Evolutionary conservation across 2,329 filamentous ascomycete genomes (phyloP).

Genomic region (Apiospora arundinis): DNA sequence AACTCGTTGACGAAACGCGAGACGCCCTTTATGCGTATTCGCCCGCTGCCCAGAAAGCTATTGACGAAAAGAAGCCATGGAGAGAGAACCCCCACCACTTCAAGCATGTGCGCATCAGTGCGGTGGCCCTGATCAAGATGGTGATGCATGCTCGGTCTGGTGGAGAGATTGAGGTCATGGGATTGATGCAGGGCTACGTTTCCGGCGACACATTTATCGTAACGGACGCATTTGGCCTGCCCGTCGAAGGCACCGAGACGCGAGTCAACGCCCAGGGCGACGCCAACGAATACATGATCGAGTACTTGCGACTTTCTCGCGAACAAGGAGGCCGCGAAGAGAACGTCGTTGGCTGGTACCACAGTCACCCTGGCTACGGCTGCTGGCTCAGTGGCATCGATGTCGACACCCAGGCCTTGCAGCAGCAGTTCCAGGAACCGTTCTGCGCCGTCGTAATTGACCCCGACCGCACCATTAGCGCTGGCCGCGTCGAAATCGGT

Average conservation of each 20-base stretch:
- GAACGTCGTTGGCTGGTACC: slow-evolving; percentile 98
- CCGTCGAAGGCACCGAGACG: slow-evolving; percentile 98
- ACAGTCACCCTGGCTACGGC: slow-evolving; percentile 95
- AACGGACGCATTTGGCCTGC: slow-evolving; percentile 90
- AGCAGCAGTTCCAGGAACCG: slow-evolving; percentile 86
- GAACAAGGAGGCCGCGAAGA: slow-evolving; percentile 77
- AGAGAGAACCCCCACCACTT: slow-evolving; percentile 81
- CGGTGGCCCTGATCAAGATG: slow-evolving; percentile 96
- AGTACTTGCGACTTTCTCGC: slow-evolving; percentile 78
- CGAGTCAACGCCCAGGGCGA: slow-evolving; percentile 95
- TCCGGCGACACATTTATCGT: slow-evolving; percentile 85
- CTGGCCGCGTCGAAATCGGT: slow-evolving; percentile 95
- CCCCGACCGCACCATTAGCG: slow-evolving; percentile 91
- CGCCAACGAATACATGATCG: slow-evolving; percentile 95
- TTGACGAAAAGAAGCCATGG: slow-evolving; percentile 76
- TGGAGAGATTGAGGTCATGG: slow-evolving; percentile 93
- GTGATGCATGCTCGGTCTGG: slow-evolving; percentile 98
- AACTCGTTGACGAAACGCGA: slow-evolving; percentile 82
- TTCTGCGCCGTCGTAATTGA: slow-evolving; percentile 97
- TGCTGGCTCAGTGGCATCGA: slow-evolving; percentile 99
- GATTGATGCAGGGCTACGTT: slow-evolving; percentile 95
- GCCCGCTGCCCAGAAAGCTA: slow-evolving; percentile 68
- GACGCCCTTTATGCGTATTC: slow-evolving; percentile 93
- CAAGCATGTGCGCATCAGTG: slow-evolving; percentile 90
- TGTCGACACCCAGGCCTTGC: slow-evolving; percentile 83